Evolutionary conservation across 495 filamentous ascomycete genomes (phyloP).

Genomic region (Polyplosphaeria fusca): DNA sequence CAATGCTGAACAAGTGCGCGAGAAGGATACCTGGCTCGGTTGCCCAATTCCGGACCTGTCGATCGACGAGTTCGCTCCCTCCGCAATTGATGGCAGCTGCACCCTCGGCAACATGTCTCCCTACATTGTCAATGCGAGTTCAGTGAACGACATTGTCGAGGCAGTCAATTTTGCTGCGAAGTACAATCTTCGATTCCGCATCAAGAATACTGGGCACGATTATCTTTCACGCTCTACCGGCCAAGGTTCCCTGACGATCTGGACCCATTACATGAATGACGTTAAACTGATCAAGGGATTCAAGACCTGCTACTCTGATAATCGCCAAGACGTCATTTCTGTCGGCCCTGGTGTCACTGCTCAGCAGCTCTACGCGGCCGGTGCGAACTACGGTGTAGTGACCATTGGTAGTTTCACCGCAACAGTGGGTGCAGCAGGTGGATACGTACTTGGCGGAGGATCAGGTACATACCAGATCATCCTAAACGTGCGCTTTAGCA

Average conservation of each 20-base stretch:
- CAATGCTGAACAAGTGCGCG: background rate
- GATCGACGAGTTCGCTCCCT: background rate
- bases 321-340: background rate
- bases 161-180: background rate
- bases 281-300: background rate
- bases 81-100: background rate
- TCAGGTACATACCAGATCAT: background rate
- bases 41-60: background rate
- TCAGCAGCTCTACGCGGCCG: background rate
- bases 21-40: background rate
- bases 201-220: background rate
- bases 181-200: background rate
- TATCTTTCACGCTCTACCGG: background rate
- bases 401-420: background rate
- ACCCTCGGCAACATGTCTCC: background rate
- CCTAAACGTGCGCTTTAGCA: background rate
- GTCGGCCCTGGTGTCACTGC: background rate
- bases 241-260: background rate
- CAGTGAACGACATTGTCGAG: background rate
- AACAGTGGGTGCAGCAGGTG: background rate
- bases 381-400: background rate
- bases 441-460: background rate
- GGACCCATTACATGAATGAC: background rate
- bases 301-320: background rate
- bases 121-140: background rate